phyloP scores from a whole-genome alignment of 2,329 filamentous ascomycete species.

The Trichoderma afroharzianum region DNA sequence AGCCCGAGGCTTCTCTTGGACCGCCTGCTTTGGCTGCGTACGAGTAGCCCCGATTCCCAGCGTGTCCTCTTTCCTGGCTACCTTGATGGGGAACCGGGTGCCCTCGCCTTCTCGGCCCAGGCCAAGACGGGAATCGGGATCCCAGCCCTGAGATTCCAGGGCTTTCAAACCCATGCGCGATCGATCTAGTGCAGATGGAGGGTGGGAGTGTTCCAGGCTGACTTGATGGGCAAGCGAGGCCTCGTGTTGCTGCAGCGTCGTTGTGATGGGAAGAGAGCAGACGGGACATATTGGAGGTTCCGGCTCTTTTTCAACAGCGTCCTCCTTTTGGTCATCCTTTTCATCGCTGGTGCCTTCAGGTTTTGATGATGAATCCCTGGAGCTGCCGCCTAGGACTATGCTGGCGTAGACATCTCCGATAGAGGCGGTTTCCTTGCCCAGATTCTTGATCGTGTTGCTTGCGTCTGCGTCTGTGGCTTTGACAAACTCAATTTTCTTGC shows the following conservation, averaged over 20 bases:
- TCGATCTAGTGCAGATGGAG: conserved; percentile 68
- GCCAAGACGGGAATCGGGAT: conserved; percentile 68
- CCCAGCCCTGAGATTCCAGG: conserved; percentile 66
- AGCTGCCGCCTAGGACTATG: conserved; percentile 55
- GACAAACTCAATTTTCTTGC: conserved; percentile 55
- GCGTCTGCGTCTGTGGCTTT: conserved; percentile 43
- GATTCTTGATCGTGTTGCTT: conserved; percentile 26
- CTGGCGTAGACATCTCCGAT: conserved; percentile 62
- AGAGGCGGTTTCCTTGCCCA: conserved; percentile 26
- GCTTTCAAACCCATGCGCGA: conserved; percentile 66
- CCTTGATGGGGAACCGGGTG: conserved; percentile 71
- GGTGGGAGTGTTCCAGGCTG: conserved; percentile 64
- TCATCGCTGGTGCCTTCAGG: conserved; percentile 21
- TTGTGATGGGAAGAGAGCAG: conserved; percentile 36
- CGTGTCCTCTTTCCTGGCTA: conserved; percentile 67
- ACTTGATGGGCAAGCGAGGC: conserved; percentile 68
- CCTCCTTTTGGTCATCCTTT: not conserved
- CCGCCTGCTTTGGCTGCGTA: conserved; percentile 39
- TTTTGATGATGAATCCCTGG: conserved; percentile 14
- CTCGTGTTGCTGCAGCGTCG: conserved; percentile 46
- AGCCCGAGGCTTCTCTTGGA: conserved; percentile 55
- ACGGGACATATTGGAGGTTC: conserved; percentile 29
- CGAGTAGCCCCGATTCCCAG: conserved; percentile 63
- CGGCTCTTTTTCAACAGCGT: not conserved
- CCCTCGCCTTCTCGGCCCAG: conserved; percentile 70